These are phyloP conservation scores for Emericellopsis atlantica DNA, from an alignment of 2,329 filamentous ascomycete species.

Conservation along the genomic window DNA sequence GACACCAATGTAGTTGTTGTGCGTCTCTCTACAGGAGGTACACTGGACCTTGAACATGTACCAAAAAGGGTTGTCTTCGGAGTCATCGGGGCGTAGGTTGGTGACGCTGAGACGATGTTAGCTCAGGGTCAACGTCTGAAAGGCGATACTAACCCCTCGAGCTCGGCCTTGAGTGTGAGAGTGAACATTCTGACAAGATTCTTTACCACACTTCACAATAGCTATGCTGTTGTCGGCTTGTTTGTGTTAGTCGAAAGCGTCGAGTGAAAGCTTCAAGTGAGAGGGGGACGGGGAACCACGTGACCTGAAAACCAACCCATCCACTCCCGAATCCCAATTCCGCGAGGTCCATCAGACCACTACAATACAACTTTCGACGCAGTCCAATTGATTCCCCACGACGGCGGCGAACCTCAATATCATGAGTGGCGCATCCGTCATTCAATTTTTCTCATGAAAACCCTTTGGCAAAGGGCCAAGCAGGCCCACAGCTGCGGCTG, in stretches of 20 bases:
- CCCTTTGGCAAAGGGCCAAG: conserved; percentile 54
- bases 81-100: conserved; percentile 75
- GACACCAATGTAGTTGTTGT: conserved; percentile 75
- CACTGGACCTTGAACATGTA: conserved; percentile 98
- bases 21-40: conserved; percentile 87
- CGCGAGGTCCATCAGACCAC: background rate
- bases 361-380: background rate
- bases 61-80: conserved; percentile 72
- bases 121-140: background rate
- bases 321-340: background rate
- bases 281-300: background rate
- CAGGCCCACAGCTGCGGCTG: conserved; percentile 53
- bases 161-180: conserved; percentile 53
- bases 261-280: background rate
- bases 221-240: background rate
- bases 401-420: background rate
- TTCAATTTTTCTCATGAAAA: conserved; percentile 16
- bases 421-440: no score
- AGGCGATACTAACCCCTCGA: conserved; percentile 47
- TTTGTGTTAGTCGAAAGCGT: background rate
- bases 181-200: conserved; percentile 41
- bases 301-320: background rate
- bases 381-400: conserved; percentile 1
- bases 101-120: conserved; percentile 53
- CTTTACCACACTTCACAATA: no score